These are phyloP conservation scores for Fusarium lyarnte DNA, from an alignment of 2,329 filamentous ascomycete genomes.

Conservation along the genomic window DNA sequence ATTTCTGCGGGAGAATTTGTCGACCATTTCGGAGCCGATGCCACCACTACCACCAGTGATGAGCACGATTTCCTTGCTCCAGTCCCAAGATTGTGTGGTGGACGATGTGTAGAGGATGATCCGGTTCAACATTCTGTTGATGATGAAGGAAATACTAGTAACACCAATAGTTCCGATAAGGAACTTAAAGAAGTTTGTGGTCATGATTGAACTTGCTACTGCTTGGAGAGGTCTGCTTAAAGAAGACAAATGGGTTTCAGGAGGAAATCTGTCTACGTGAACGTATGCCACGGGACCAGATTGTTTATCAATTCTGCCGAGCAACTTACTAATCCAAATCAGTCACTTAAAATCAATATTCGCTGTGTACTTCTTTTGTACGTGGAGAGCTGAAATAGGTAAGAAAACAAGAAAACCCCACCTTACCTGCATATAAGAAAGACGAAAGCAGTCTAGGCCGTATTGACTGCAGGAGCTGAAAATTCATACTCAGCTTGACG, in stretches of 20 bases:
- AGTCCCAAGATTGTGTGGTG: background rate
- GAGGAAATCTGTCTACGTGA: background rate
- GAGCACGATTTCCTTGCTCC: background rate
- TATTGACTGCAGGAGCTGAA: background rate
- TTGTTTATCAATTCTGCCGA: no score
- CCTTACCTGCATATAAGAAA: background rate
- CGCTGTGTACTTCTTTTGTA: fast-evolving
- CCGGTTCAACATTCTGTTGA: background rate
- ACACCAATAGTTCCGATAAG: background rate
- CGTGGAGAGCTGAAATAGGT: background rate
- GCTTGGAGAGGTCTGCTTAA: fast-evolving
- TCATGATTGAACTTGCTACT: background rate
- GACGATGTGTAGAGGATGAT: background rate
- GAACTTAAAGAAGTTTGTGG: fast-evolving
- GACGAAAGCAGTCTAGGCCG: background rate
- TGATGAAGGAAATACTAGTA: background rate
- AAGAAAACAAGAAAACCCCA: background rate
- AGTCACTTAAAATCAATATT: no score
- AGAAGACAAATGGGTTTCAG: fast-evolving
- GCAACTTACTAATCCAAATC: no score
- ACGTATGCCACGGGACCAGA: no score
- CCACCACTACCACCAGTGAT: background rate
- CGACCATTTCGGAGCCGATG: background rate
- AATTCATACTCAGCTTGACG: background rate
- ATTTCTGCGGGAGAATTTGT: background rate